Percentiles rank a stretch among this genome's conserved stretches.
Evolutionary conservation across 2,329 filamentous ascomycete species (phyloP).

Genomic region (Graphiopsis chlorocephala): DNA sequence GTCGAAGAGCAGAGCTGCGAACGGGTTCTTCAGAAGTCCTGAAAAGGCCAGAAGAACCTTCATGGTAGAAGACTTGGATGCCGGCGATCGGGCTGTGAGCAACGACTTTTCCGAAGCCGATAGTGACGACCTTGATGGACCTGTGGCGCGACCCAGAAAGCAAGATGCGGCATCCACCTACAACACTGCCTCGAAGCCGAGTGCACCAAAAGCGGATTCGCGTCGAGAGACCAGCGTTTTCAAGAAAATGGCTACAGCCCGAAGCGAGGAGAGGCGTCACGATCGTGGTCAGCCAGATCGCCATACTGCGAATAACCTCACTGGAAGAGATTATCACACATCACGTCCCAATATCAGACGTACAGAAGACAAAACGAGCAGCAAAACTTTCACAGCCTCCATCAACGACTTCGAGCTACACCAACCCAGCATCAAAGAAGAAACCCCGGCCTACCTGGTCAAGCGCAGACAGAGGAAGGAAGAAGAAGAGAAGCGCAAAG

Average conservation of each 20-base stretch:
- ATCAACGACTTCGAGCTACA: not conserved
- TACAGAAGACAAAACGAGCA: not conserved
- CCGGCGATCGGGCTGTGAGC: not conserved
- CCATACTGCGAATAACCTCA: not conserved
- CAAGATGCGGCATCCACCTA: not conserved
- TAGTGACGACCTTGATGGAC: conserved; percentile 21
- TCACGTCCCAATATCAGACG: not conserved
- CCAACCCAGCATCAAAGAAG: conserved; percentile 16
- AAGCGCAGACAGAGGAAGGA: conserved; percentile 31
- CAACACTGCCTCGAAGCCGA: not conserved
- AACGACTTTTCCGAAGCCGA: conserved; percentile 9
- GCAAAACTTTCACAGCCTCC: not conserved
- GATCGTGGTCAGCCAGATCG: not conserved
- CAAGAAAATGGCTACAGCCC: conserved; percentile 20
- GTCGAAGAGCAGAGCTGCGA: conserved; percentile 32
- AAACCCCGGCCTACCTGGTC: conserved; percentile 18
- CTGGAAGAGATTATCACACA: not conserved
- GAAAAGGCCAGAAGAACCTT: conserved; percentile 21
- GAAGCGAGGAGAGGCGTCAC: conserved; percentile 4
- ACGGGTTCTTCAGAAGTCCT: conserved; percentile 29
- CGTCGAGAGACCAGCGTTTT: conserved; percentile 16
- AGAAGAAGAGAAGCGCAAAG: conserved; percentile 26
- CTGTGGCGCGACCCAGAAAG: not conserved
- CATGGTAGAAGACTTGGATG: conserved; percentile 5
- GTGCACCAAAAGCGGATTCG: not conserved